Conservation (phyloP, 306 rosid genomes). For the Pueraria montana region DNA sequence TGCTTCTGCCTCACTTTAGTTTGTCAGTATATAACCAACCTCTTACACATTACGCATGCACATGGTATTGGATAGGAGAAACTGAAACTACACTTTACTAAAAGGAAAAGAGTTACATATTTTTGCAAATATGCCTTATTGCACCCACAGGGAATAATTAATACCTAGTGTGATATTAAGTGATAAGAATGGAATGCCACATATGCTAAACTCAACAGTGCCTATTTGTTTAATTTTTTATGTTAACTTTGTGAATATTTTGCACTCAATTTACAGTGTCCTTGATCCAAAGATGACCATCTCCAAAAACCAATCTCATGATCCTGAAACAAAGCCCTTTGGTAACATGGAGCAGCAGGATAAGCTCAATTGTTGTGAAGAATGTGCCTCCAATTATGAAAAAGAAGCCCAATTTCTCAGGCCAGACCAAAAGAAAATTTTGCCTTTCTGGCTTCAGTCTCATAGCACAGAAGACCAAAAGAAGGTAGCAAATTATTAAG, state of each 20-base stretch:
- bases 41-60: constrained; percentile 47
- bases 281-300: constrained; percentile 62
- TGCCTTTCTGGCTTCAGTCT: constrained; percentile 90
- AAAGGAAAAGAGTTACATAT: constrained; percentile 2
- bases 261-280: constrained; percentile 56
- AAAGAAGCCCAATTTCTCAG: constrained; percentile 70
- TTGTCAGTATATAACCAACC: constrained; percentile 55
- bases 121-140: constrained; percentile 6
- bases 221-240: neutral
- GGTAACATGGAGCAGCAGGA: constrained; percentile 56
- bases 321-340: constrained; percentile 65
- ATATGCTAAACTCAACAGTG: neutral
- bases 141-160: neutral
- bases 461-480: constrained; percentile 59
- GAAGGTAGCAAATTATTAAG: constrained; percentile 57
- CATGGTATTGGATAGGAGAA: constrained; percentile 35
- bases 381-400: constrained; percentile 73
- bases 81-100: constrained; percentile 28
- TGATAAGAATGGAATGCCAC: constrained; percentile 1
- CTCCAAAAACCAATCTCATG: constrained; percentile 55
- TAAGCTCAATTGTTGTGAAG: constrained; percentile 66
- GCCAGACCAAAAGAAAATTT: constrained; percentile 61
- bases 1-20: constrained; percentile 43
- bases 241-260: constrained; percentile 24
- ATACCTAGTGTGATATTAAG: neutral